These are phyloP conservation scores for Gossypium mustelinum DNA, from an alignment of 345 rosid genomes.

Conservation along the genomic window DNA sequence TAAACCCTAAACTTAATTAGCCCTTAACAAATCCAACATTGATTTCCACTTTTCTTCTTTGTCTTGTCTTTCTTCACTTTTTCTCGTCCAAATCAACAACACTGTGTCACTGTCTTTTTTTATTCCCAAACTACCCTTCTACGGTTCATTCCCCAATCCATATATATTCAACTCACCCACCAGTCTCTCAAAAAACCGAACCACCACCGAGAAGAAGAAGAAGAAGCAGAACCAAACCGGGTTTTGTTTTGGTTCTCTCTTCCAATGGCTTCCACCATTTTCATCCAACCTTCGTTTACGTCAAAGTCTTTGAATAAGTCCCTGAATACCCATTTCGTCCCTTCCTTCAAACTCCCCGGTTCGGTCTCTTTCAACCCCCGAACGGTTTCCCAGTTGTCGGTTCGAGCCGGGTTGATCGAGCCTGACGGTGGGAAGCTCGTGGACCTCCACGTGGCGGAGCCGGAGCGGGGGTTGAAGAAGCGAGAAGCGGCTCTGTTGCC, in stretches of 20 bases:
- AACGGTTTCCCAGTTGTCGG: constrained; percentile 11
- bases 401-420: constrained; percentile 57
- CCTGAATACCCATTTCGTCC: constrained; percentile 30
- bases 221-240: neutral
- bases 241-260: constrained; percentile 7
- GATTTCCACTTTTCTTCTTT: neutral
- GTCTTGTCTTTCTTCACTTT: neutral
- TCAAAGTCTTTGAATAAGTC: constrained; percentile 43
- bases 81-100: neutral
- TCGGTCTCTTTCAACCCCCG: constrained; percentile 16
- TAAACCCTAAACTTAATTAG: neutral
- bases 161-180: neutral
- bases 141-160: constrained; percentile 3
- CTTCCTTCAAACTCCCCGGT: constrained; percentile 32
- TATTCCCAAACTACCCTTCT: constrained; percentile 18
- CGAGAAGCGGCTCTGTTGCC: constrained; percentile 63
- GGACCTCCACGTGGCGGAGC: constrained; percentile 64
- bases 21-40: neutral
- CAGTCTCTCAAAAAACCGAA: neutral
- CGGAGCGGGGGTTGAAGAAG: constrained; percentile 46
- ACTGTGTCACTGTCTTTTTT: neutral
- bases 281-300: constrained; percentile 33
- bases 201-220: neutral
- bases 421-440: constrained; percentile 91
- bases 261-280: constrained; percentile 54